Conservation (phyloP, 2,329 filamentous ascomycete genomes). For the Venturia carpophila region DNA sequence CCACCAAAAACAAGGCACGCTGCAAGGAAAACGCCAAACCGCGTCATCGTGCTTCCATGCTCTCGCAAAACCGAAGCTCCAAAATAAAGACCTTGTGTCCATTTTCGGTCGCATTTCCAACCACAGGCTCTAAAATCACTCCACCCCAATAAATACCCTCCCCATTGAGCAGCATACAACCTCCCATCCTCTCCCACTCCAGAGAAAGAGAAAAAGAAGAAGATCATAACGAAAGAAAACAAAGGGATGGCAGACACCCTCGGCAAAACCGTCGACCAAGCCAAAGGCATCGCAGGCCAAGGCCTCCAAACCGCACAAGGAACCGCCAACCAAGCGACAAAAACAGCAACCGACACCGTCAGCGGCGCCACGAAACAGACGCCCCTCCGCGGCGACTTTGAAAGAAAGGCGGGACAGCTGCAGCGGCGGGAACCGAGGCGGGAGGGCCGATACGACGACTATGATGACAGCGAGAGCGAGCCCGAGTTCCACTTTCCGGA, state of each 20-base stretch:
- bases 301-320: constrained; percentile 1
- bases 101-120: neutral
- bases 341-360: neutral
- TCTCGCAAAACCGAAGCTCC: neutral
- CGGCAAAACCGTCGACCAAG: neutral
- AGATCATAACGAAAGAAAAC: too few relatives aligned
- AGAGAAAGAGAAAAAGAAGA: neutral
- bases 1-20: constrained; percentile 1
- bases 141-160: neutral
- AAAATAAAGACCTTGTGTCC: neutral
- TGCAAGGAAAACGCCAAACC: neutral
- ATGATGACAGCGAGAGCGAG: constrained; percentile 31
- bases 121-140: neutral
- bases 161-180: neutral
- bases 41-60: constrained; percentile 9
- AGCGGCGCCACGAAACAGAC: neutral
- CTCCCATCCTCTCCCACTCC: neutral
- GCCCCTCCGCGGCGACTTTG: constrained; percentile 3
- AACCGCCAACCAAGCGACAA: neutral
- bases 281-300: constrained; percentile 6
- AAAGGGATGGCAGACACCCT: neutral
- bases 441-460: constrained; percentile 18
- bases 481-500: constrained; percentile 28
- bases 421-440: constrained; percentile 18
- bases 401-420: neutral